Evolutionary conservation across 2,329 filamentous ascomycete species (phyloP), one percentile per base, ranked within the genome.

Genomic region (Fusarium succisae): DNA sequence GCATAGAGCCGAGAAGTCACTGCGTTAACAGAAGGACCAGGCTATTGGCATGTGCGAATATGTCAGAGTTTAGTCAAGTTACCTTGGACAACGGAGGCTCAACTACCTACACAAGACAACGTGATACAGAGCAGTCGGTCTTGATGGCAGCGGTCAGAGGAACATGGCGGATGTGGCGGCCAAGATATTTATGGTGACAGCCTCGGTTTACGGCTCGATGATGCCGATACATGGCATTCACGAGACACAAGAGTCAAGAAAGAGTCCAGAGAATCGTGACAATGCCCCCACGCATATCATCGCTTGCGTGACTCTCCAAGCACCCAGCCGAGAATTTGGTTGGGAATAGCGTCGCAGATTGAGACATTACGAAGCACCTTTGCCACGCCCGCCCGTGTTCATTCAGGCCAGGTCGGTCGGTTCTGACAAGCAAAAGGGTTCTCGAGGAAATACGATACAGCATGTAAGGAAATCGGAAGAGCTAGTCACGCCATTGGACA

Each of bases 261-360:
- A 26, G 26, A 32, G 14, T n/a, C 17, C 3, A 53, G 15, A 55
- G 51, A 55, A 55, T 55, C 38, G 37, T 56, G 53, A 43, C 53
- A 56, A 24, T 44, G 13, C 62, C 70, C 71, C 70, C 71, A 73
- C 70, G 71, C 38, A 59, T 28, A 35, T 26, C 32, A 64, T 24
- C 43, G 45, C 62, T 73, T 73, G 66, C 70, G 66, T 70, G 70
- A 73, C 66, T 59, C 64, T 59, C 26, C 63, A 74, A 54, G 58
- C 37, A 73, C 24, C 32, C 43, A 73, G 37, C 60, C 64, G 59
- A 73, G 44, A 45, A 30, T 48, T 20, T 47, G 56, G 56, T 63
- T 70, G 70, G 57, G 58, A 64, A 74, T 72, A 58, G 72, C 63
- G 72, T 74, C 71, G 67, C 58, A 65, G 71, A 65, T 55, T 74